These are phyloP conservation scores for Cyclotella atomus DNA, from an alignment of 108 stramenopile genomes.

Conservation along the genomic window DNA sequence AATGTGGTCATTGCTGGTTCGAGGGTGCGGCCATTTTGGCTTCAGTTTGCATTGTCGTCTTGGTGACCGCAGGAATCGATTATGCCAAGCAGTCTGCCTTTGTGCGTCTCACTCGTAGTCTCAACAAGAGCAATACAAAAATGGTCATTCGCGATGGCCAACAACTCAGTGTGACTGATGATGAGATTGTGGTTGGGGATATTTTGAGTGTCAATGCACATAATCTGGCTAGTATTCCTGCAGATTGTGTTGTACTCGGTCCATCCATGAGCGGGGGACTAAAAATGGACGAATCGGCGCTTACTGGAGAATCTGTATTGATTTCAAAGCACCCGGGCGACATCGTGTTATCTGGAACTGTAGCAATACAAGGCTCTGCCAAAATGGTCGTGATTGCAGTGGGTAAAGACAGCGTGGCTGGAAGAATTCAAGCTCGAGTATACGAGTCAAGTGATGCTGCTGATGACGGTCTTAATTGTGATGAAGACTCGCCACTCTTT, in stretches of 20 bases:
- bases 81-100: constrained; percentile 96
- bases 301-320: constrained; percentile 95
- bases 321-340: constrained; percentile 86
- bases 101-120: constrained; percentile 72
- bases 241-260: constrained; percentile 93
- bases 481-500: constrained; percentile 80
- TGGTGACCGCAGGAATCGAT: constrained; percentile 91
- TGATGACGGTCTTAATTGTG: constrained; percentile 68
- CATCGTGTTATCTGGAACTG: constrained; percentile 72
- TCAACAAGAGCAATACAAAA: constrained; percentile 85
- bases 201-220: constrained; percentile 91
- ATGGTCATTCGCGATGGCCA: constrained; percentile 87
- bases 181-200: constrained; percentile 97
- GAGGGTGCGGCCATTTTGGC: constrained; percentile 93
- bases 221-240: constrained; percentile 86
- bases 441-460: constrained; percentile 74
- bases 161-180: constrained; percentile 71
- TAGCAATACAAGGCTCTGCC: constrained; percentile 77
- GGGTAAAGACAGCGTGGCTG: constrained; percentile 86
- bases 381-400: constrained; percentile 92
- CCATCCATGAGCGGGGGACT: constrained; percentile 79
- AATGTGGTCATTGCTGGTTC: constrained; percentile 86
- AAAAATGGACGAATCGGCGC: constrained; percentile 87
- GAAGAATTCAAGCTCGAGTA: constrained; percentile 84
- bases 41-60: constrained; percentile 88